phyloP scores from a whole-genome alignment of 768 basidiomycete species.

The Termitomyces sp. region DNA sequence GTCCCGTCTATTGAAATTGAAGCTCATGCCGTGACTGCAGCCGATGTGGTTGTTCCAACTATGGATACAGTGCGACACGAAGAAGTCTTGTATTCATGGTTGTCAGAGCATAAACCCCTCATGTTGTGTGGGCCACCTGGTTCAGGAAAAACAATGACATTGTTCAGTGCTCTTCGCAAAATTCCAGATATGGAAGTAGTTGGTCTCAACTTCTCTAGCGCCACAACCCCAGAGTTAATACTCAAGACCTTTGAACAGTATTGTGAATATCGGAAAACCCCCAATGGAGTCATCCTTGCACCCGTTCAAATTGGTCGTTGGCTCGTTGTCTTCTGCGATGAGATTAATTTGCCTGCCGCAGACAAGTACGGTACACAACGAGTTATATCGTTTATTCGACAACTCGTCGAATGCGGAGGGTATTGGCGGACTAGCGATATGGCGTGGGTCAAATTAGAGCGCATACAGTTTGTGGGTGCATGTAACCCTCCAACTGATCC shows the following conservation, averaged over 20 bases:
- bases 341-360: slow-evolving; percentile 94
- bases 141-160: slow-evolving; percentile 99
- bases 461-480: slow-evolving; percentile 99
- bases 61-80: slow-evolving; percentile 98
- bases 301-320: slow-evolving; percentile 94
- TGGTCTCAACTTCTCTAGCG: slow-evolving; percentile 98
- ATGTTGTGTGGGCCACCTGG: slow-evolving; percentile 99
- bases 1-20: slow-evolving; percentile 97
- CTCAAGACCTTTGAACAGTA: slow-evolving; percentile 99
- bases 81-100: slow-evolving; percentile 97
- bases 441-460: slow-evolving; percentile 95
- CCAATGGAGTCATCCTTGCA: slow-evolving; percentile 94
- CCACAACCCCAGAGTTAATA: slow-evolving; percentile 96
- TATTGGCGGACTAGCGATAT: slow-evolving; percentile 94
- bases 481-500: slow-evolving; percentile 99
- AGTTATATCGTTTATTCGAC: slow-evolving; percentile 97
- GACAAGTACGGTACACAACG: slow-evolving; percentile 99
- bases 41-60: slow-evolving; percentile 96
- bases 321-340: slow-evolving; percentile 99
- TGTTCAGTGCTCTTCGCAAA: slow-evolving; percentile 96
- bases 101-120: slow-evolving; percentile 96
- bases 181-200: slow-evolving; percentile 99
- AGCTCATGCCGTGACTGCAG: slow-evolving; percentile 90
- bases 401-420: slow-evolving; percentile 90
- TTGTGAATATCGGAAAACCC: slow-evolving; percentile 97